phyloP scores from a whole-genome alignment of 495 filamentous ascomycete species.

The Hamigera avellanea region DNA sequence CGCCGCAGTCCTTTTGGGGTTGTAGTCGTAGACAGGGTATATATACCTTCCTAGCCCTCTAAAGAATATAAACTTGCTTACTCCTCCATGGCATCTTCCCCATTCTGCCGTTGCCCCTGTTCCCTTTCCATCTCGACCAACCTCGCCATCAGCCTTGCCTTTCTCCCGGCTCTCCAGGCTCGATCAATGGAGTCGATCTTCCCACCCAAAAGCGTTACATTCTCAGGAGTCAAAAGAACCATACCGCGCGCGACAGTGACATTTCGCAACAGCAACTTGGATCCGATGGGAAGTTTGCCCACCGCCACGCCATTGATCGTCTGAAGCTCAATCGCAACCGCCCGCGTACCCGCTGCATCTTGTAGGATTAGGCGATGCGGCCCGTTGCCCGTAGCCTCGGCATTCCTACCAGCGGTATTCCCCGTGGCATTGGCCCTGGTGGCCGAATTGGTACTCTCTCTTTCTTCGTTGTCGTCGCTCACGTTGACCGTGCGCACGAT shows the following conservation, averaged over 20 bases:
- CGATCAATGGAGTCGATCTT: conserved; percentile 76
- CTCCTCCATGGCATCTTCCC: background rate
- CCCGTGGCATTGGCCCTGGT: conserved; percentile 1
- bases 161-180: conserved; percentile 61
- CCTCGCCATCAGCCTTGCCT: conserved; percentile 52
- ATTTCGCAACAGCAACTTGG: conserved; percentile 64
- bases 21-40: too few relatives aligned
- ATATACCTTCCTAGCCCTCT: background rate
- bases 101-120: background rate
- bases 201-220: conserved; percentile 61
- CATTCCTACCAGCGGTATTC: conserved; percentile 3
- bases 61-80: too few relatives aligned
- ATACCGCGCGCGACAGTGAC: conserved; percentile 63
- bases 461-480: conserved; percentile 30
- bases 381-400: conserved; percentile 24
- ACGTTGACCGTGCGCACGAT: conserved; percentile 59
- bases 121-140: conserved; percentile 22
- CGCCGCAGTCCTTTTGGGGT: too few relatives aligned
- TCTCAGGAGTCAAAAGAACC: conserved; percentile 57
- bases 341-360: conserved; percentile 58
- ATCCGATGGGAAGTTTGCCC: conserved; percentile 59
- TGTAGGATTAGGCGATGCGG: conserved; percentile 77
- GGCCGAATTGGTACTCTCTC: conserved; percentile 10
- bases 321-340: conserved; percentile 64
- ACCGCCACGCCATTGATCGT: conserved; percentile 51